Base-by-base conservation (phyloP, 805 yeast species). In the Schizosaccharomyces osmophilus region DNA sequence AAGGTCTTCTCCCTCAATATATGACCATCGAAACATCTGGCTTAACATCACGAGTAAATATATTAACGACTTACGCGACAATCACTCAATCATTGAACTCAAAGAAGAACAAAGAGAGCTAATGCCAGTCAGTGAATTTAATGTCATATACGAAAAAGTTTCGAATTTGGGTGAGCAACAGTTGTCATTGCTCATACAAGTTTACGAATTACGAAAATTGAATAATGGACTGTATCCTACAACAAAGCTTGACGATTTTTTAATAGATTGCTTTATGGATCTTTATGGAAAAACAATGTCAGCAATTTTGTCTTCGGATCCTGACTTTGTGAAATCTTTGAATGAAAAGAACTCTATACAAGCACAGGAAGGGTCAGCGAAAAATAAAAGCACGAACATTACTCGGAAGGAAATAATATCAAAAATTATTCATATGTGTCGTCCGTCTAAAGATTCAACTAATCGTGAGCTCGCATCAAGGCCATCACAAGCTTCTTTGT, bases 161-260 rank as follows among this genome's bases (percentile, higher is more conserved):
- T 17, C 8, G 8, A 24, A 24, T 5, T 15, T 51, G 1, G n/a
- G 26, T 51, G 57, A 51, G 22, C 36, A 22, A 8, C 19, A 22
- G 22, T 60, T 51, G 59, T 51, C 60, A 59, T 72, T 78, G 43
- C 67, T 84, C 15, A 71, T 70, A 62, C 82, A 82, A 26, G 68
- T 79, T 9, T 74, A 77, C 17, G 89, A 83, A 60, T 75, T 85
- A 66, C 76, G 86, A 64, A 78, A 83, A 63, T 76, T 84, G 71
- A 86, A 87, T 63, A 85, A 83, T 68, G 94, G 94, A 0, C 83
- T 82, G 69, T 90, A 88, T 0, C 81, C 93, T 2, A 84, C 93
- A 24, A 29, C 26, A 2, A 29, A 51, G 36, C 31, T 51, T 11
- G 57, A 51, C 24, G 57, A 51, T 29, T 29, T 51, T 8, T 29